Evolutionary conservation across 2,329 filamentous ascomycete species (phyloP).

Genomic region (Stagonosporopsis vannaccii): DNA sequence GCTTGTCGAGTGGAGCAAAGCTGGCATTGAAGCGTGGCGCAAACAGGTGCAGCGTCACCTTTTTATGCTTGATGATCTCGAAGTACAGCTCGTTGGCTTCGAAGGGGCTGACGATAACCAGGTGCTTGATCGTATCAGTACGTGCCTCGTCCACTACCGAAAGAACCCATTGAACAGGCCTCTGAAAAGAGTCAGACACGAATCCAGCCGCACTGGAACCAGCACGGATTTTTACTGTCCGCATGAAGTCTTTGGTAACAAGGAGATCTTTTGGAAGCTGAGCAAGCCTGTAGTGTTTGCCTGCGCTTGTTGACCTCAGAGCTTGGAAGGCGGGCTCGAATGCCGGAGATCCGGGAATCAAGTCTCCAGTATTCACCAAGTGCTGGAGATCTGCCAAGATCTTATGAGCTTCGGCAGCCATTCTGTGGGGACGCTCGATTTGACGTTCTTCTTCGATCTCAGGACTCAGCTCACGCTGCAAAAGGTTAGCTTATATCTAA

Average conservation of each 20-base stretch:
- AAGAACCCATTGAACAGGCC: constrained; percentile 64
- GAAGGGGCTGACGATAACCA: constrained; percentile 67
- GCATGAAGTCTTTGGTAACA: constrained; percentile 61
- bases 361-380: constrained; percentile 52
- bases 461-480: constrained; percentile 67
- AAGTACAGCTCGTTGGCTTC: constrained; percentile 64
- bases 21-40: constrained; percentile 54
- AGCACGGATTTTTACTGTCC: constrained; percentile 50
- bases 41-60: constrained; percentile 61
- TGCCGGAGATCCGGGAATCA: constrained; percentile 38
- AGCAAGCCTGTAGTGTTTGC: constrained; percentile 37
- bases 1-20: constrained; percentile 52
- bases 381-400: constrained; percentile 54
- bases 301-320: constrained; percentile 54
- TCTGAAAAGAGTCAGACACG: constrained; percentile 57
- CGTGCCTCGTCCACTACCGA: constrained; percentile 30
- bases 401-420: constrained; percentile 51
- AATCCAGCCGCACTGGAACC: constrained; percentile 3
- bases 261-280: constrained; percentile 53
- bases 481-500: background rate
- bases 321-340: constrained; percentile 58
- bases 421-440: constrained; percentile 56
- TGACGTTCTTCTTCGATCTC: constrained; percentile 69
- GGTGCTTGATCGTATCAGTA: background rate
- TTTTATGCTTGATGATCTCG: constrained; percentile 43